These are phyloP conservation scores for Musa troglodytarum DNA, from an alignment of 176 grass and related monocot species.

Conservation along the genomic window DNA sequence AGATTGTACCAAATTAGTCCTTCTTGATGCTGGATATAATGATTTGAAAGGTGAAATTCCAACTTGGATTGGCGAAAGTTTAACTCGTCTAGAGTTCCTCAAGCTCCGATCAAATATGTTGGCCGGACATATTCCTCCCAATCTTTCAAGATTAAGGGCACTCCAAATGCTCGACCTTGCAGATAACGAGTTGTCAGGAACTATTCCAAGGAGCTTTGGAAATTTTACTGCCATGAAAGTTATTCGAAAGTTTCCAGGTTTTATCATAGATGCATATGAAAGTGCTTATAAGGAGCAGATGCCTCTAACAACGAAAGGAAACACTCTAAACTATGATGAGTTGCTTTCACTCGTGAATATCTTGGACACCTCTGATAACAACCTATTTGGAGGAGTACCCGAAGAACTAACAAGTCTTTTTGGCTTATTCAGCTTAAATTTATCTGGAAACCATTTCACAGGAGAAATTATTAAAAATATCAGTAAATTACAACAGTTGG, in stretches of 20 bases:
- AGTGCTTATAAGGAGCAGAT: background rate
- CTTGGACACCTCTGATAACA: background rate
- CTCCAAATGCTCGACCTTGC: slow-evolving; percentile 7
- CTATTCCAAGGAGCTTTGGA: background rate
- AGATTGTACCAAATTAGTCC: background rate
- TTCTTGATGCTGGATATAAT: slow-evolving; percentile 17
- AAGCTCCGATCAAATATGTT: slow-evolving; percentile 21
- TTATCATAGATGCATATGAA: no score
- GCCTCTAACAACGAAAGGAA: background rate
- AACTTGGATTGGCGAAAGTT: slow-evolving; percentile 3
- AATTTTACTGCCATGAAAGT: background rate
- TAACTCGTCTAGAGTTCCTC: background rate
- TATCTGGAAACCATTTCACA: slow-evolving; percentile 1
- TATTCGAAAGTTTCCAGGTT: background rate
- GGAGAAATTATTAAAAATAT: background rate
- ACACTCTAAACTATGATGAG: background rate
- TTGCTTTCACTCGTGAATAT: background rate
- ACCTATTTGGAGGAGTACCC: background rate
- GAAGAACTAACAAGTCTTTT: background rate
- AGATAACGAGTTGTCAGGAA: slow-evolving; percentile 12
- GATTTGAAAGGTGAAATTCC: slow-evolving; percentile 5
- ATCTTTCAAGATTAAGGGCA: slow-evolving; percentile 4
- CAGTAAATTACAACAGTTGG: background rate
- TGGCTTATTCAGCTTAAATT: background rate
- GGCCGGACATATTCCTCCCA: slow-evolving; percentile 17